Evolutionary conservation across 495 filamentous ascomycete species (phyloP), one percentile per base, ranked within the genome.

Genomic region (Neurospora sp.): DNA sequence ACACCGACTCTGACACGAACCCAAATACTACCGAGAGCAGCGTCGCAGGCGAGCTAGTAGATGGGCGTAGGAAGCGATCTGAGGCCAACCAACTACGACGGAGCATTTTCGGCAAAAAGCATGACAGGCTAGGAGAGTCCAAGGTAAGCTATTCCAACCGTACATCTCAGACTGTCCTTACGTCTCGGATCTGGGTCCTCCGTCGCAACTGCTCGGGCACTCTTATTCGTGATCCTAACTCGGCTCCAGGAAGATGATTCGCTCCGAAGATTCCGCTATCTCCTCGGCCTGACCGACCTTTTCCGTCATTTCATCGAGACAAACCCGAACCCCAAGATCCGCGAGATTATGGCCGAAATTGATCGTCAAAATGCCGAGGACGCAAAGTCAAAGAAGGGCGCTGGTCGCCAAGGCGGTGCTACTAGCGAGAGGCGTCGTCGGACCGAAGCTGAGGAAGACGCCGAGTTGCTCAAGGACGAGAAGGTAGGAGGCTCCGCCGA

Each of bases 291-390:
- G 69, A 99, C 96, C 65, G 96, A 99, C 78, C 88, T 99, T 27
- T 99, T 99, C 85, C 92, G 96, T 73, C 96, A 99, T 82, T 99
- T 99, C 82, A 99, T 99, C 83, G 94, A 98, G 78, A 91, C 94
- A 22, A 99, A 97, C 78, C 96, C 94, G 3, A 93, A 98, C 75
- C 94, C 94, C 0, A 90, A 90, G 44, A 93, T 98, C 78, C 91
- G 95, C 76, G 91, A 95, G 59, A 92, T 98, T 70, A 94, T 98
- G 86, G 87, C 87, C 10, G 93, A 98, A 80, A 98, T 98, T 76
- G 94, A 98, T 79, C 89, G 90, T 35, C 93, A 97, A 79, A 94
- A 98, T 80, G 91, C 88, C 20, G 93, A 96, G 75, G 89, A 90
- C 48, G 84, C 82, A 22, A 92, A 87, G 76, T 84, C 85, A 12